A percentile compares a stretch with the other conserved stretches of the same genome.
These are phyloP conservation scores for Microthyrium microscopicum DNA, from an alignment of 2,329 filamentous ascomycete genomes.

Conservation along the genomic window DNA sequence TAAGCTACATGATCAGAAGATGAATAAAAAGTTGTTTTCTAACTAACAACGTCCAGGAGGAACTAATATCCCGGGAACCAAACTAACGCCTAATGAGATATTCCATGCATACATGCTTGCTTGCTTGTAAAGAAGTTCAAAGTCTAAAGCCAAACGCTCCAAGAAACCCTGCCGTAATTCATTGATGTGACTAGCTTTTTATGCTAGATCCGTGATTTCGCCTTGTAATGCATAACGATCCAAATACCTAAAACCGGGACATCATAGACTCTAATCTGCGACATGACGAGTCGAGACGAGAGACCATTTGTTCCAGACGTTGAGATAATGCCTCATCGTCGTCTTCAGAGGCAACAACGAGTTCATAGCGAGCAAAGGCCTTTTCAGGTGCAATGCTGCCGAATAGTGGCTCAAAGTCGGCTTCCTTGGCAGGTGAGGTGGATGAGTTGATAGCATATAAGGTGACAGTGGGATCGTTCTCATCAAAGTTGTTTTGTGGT, in stretches of 20 bases:
- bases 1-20: too few relatives aligned
- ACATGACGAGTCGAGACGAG: conserved; percentile 4
- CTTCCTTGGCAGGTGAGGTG: conserved; percentile 15
- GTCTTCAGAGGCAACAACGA: conserved; percentile 4
- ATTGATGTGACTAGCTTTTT: too few relatives aligned
- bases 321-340: background rate
- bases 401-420: conserved; percentile 18
- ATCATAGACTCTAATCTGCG: conserved; percentile 1
- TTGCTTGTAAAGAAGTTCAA: too few relatives aligned
- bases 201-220: too few relatives aligned
- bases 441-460: conserved; percentile 36
- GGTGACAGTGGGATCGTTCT: conserved; percentile 44
- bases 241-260: background rate
- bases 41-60: too few relatives aligned
- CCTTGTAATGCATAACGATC: too few relatives aligned
- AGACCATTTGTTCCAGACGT: background rate
- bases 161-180: too few relatives aligned
- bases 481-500: conserved; percentile 38
- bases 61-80: too few relatives aligned
- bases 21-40: too few relatives aligned
- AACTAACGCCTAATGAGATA: too few relatives aligned
- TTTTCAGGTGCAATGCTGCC: conserved; percentile 47
- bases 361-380: conserved; percentile 23
- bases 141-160: too few relatives aligned
- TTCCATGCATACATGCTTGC: too few relatives aligned